phyloP scores from a whole-genome alignment of 306 rosid genomes.

The Luffa aegyptiaca region DNA sequence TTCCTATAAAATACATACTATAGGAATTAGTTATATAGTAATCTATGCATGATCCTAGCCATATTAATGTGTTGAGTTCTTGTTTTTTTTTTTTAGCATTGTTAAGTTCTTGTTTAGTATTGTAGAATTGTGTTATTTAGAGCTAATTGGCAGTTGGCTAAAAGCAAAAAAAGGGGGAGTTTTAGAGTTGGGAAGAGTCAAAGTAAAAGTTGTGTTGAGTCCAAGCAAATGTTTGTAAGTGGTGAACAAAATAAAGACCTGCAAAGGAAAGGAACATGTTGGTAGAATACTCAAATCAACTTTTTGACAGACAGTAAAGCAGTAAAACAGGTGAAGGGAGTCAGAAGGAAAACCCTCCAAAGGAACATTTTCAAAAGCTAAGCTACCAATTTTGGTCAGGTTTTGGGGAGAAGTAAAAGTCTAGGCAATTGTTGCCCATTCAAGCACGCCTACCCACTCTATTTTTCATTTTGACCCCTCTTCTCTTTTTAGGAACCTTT shows the following conservation, averaged over 20 bases:
- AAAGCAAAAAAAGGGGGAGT: neutral
- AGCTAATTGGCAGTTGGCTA: neutral
- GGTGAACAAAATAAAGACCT: neutral
- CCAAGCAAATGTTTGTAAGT: neutral
- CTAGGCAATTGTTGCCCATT: neutral
- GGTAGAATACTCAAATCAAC: neutral
- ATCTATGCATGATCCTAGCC: too few relatives aligned
- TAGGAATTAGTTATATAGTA: too few relatives aligned
- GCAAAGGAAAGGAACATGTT: neutral
- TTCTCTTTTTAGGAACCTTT: neutral
- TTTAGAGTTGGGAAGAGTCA: neutral
- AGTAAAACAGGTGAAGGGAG: neutral
- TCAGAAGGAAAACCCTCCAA: neutral
- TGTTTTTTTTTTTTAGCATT: too few relatives aligned
- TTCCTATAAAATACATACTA: too few relatives aligned
- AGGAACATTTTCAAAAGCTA: neutral
- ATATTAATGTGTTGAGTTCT: neutral
- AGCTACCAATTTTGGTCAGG: neutral
- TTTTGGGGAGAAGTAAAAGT: neutral
- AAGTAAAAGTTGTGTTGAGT: neutral
- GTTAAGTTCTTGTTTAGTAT: neutral
- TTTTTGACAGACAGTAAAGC: conserved; percentile 6
- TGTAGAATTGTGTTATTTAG: neutral
- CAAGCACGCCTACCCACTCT: conserved; percentile 5
- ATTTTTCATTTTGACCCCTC: neutral